These are phyloP conservation scores for Coleophoma eucalyptorum DNA, from an alignment of 2,329 filamentous ascomycete species.

Conservation along the genomic window DNA sequence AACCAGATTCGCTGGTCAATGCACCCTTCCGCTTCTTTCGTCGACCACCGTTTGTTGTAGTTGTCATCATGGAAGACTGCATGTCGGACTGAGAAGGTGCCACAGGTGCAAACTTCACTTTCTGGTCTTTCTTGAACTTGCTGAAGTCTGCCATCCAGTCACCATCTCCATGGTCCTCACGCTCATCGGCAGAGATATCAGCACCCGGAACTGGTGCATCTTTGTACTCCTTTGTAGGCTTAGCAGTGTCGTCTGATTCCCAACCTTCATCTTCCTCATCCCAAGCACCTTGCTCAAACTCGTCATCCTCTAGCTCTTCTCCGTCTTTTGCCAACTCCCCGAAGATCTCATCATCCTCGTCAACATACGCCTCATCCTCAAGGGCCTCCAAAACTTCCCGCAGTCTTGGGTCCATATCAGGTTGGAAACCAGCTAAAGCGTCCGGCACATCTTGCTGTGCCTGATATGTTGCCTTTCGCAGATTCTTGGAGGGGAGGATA, in stretches of 20 bases:
- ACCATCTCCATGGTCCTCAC: conserved; percentile 63
- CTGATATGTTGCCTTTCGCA: conserved; percentile 77
- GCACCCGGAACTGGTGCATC: conserved; percentile 30
- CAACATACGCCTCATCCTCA: conserved; percentile 93
- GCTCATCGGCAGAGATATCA: conserved; percentile 43
- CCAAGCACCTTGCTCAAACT: conserved; percentile 68
- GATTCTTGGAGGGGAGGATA: conserved; percentile 75
- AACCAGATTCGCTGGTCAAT: conserved; percentile 79
- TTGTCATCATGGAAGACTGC: conserved; percentile 68
- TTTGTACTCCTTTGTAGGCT: conserved; percentile 57
- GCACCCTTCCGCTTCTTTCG: conserved; percentile 95
- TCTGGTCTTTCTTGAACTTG: conserved; percentile 85
- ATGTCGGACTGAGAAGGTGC: conserved; percentile 55
- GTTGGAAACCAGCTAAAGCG: conserved; percentile 87
- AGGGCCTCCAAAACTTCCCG: conserved; percentile 89
- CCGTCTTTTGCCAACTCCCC: conserved; percentile 65
- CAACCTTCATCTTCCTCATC: conserved; percentile 73
- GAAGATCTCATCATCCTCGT: conserved; percentile 80
- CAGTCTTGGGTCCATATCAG: conserved; percentile 93
- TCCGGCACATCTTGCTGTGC: conserved; percentile 92
- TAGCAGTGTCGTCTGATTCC: conserved; percentile 92
- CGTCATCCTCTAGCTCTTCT: conserved; percentile 70
- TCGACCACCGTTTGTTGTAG: conserved; percentile 74
- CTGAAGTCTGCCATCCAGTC: conserved; percentile 92
- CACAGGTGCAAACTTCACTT: conserved; percentile 35